Conservation (phyloP, 2,329 filamentous ascomycete species). For the Penicillium rolfsii region DNA sequence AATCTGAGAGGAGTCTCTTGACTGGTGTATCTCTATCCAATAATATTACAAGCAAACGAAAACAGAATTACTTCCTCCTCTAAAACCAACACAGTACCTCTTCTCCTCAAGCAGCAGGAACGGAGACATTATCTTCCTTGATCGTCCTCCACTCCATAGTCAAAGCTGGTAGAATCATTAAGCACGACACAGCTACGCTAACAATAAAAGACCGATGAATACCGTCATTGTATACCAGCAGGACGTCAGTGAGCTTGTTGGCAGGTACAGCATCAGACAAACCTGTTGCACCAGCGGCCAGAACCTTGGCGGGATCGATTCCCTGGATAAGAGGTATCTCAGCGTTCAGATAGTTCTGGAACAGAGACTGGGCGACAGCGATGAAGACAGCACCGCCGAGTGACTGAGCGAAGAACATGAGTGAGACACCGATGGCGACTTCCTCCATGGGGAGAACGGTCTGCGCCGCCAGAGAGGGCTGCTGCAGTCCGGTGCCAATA, state of each 20-base stretch:
- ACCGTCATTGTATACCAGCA: constrained; percentile 22
- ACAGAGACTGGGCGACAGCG: constrained; percentile 25
- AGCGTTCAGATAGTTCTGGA: constrained; percentile 20
- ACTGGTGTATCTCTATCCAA: neutral
- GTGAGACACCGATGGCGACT: constrained; percentile 23
- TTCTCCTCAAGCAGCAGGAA: neutral
- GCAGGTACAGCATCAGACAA: constrained; percentile 14
- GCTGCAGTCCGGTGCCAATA: constrained; percentile 24
- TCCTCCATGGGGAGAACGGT: constrained; percentile 19
- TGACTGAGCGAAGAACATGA: constrained; percentile 27
- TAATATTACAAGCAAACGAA: neutral
- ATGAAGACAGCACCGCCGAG: constrained; percentile 27
- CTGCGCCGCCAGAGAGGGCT: constrained; percentile 24
- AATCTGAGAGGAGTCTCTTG: neutral
- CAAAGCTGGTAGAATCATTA: constrained; percentile 3
- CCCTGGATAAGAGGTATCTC: constrained; percentile 17
- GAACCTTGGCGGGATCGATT: constrained; percentile 14
- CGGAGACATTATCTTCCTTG: constrained; percentile 4
- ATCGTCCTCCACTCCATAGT: constrained; percentile 11
- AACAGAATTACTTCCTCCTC: neutral
- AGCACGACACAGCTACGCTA: constrained; percentile 12
- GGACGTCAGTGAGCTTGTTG: constrained; percentile 18
- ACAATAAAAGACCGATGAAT: constrained; percentile 23
- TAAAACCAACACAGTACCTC: neutral
- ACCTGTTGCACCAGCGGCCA: constrained; percentile 21